Conservation (phyloP, 2,329 filamentous ascomycete genomes). For the Fusarium irregulare region DNA sequence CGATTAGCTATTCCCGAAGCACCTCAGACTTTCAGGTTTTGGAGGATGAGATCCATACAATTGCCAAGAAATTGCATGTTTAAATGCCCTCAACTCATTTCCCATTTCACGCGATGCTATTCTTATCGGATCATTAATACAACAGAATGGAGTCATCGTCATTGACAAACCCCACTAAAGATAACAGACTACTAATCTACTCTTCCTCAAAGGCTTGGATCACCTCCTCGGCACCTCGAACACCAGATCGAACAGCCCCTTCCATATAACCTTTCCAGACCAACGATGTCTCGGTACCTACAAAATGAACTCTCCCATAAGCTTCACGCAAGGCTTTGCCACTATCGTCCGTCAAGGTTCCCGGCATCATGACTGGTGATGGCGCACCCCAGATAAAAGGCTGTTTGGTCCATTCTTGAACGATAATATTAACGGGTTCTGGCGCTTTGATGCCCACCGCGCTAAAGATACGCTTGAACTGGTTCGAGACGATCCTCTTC, state of each 20-base stretch:
- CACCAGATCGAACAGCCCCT: slow-evolving; percentile 39
- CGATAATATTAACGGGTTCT: slow-evolving; percentile 30
- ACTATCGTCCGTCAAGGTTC: slow-evolving; percentile 13
- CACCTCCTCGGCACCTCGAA: slow-evolving; percentile 33
- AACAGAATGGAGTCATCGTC: background rate
- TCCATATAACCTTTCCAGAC: slow-evolving; percentile 47
- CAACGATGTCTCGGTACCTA: slow-evolving; percentile 39
- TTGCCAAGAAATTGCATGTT: background rate
- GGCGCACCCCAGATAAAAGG: slow-evolving; percentile 30
- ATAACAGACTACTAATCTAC: background rate
- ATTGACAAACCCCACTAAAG: background rate
- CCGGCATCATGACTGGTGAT: slow-evolving; percentile 35
- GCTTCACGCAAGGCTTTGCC: slow-evolving; percentile 46
- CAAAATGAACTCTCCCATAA: slow-evolving; percentile 45
- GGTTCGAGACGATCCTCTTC: background rate
- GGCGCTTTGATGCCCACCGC: slow-evolving; percentile 17
- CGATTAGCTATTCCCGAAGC: slow-evolving; percentile 11
- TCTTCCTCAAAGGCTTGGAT: slow-evolving; percentile 19
- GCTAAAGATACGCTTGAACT: slow-evolving; percentile 27
- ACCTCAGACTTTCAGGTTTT: background rate
- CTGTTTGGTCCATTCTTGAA: slow-evolving; percentile 37
- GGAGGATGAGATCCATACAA: background rate
- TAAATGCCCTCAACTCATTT: background rate
- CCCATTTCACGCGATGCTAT: background rate
- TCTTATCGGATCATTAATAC: background rate